Base-by-base conservation (phyloP, 306 rosid genomes). In the Sicyos edulis region DNA sequence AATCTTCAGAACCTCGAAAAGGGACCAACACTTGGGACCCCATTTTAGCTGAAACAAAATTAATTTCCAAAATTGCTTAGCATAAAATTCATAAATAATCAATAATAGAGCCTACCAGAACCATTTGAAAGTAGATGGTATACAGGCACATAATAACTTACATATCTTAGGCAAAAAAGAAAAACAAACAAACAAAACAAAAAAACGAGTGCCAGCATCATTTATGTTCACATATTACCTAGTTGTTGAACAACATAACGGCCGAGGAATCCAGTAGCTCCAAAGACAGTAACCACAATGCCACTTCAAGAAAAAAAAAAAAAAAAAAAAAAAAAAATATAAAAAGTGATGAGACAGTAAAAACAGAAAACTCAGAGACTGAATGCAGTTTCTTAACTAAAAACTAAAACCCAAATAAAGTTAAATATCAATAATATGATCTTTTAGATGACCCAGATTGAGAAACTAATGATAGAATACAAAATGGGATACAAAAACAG, bases 211-310 rank as follows among this genome's bases (percentile, higher is more conserved):
- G 62, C 60, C 40, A 34, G 55, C 12, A 72, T 10, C 67, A 72
- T 71, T 53, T 71, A 49, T 52, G 54, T 51, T 61, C 71, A 50
- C 56, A 34, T 19, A 82, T 81, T 80, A 95, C 99, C 99, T 66
- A 95, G 92, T 82, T 91, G 96, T 66, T 95, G 99, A 34, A 95
- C 99, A 78, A 91, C 86, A 91, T 95, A 91, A 49, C 99, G 99
- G 69, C 99, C 99, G 73, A 95, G 90, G 85, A 95, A 95, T 54
- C 99, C 99, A 40, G 99, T 95, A 0, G 99, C 92, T 76, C 99
- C 99, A 75, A 95, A 95, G 62, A 95, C 99, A 52, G 99, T 85
- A 56, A 96, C 99, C 50, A 95, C 74, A 67, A 95, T 82, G 56
- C 99, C 99, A 83, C 97, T 95, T 92, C 83, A 80, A 80, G 71